phyloP scores from a whole-genome alignment of 2,329 filamentous ascomycete genomes.

The Cytospora leucostoma region DNA sequence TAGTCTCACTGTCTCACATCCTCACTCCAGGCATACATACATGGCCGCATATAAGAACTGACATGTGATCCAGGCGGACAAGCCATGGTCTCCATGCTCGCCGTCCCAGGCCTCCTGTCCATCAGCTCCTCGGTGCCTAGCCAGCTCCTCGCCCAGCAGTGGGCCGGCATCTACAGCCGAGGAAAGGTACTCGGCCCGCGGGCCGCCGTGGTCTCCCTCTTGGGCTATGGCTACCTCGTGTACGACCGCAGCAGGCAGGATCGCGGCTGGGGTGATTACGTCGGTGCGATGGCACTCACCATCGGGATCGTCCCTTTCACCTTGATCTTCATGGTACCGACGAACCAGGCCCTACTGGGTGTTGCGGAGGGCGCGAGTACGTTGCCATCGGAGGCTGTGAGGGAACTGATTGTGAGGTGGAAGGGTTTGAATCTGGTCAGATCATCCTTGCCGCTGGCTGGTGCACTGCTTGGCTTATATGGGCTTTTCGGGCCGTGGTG shows the following conservation, averaged over 20 bases:
- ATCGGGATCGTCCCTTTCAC: constrained; percentile 45
- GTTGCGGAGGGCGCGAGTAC: constrained; percentile 28
- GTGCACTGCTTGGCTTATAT: constrained; percentile 36
- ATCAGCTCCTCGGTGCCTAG: constrained; percentile 33
- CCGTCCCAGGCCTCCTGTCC: constrained; percentile 36
- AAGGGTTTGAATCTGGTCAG: constrained; percentile 33
- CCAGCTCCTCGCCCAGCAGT: constrained; percentile 37
- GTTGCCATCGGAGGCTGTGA: constrained; percentile 32
- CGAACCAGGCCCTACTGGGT: constrained; percentile 38
- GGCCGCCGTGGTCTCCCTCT: constrained; percentile 37
- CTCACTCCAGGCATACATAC: constrained; percentile 5
- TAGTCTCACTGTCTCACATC: constrained; percentile 25
- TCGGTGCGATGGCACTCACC: constrained; percentile 37
- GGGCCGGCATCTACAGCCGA: constrained; percentile 42
- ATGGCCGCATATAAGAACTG: constrained; percentile 1
- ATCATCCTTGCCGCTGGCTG: constrained; percentile 33
- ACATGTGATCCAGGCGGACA: constrained; percentile 37
- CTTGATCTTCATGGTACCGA: constrained; percentile 39
- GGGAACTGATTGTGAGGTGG: constrained; percentile 35
- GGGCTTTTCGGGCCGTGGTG: constrained; percentile 30
- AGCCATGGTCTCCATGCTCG: constrained; percentile 40
- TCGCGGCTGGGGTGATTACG: constrained; percentile 40
- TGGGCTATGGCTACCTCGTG: constrained; percentile 41
- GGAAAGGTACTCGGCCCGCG: constrained; percentile 43
- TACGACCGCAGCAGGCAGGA: constrained; percentile 35